A percentile compares a stretch with the other conserved stretches of the same genome.
Evolutionary conservation across 371 early-diverging fungal genomes (phyloP).

Genomic region (Actinomortierella ambigua): DNA sequence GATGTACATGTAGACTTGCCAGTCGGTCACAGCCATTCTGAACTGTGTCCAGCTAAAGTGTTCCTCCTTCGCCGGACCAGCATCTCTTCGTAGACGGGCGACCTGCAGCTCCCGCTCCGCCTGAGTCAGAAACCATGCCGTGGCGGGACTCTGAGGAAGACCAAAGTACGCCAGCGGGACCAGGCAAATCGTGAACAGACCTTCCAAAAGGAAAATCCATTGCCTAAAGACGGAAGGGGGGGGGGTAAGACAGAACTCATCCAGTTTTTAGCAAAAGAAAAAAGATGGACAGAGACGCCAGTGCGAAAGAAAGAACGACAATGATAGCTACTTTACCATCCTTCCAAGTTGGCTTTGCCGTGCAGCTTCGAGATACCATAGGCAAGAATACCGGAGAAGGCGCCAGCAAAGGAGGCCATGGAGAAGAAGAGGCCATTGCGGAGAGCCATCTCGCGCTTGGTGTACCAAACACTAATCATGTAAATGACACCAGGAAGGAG

Average conservation of each 20-base stretch:
- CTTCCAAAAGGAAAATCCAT: conserved; percentile 24
- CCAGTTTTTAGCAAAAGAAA: too few species aligned
- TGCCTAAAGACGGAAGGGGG: conserved; percentile 40
- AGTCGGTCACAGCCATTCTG: conserved; percentile 52
- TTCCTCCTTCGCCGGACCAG: conserved; percentile 54
- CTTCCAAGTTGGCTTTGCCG: conserved; percentile 46
- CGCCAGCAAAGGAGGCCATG: conserved; percentile 75
- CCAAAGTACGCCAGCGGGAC: conserved; percentile 51
- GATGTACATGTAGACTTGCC: conserved; percentile 52
- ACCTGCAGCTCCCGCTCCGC: conserved; percentile 56
- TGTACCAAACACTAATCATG: conserved; percentile 76
- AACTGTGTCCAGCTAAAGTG: conserved; percentile 59
- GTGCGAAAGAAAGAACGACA: too few species aligned
- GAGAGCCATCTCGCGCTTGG: conserved; percentile 68
- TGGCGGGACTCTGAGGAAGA: conserved; percentile 70
- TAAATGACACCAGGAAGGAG: conserved; percentile 80
- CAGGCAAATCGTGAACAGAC: too few species aligned
- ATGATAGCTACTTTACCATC: too few species aligned
- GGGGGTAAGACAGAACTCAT: conserved; percentile 3
- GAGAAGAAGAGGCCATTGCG: conserved; percentile 77
- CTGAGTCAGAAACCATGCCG: conserved; percentile 58
- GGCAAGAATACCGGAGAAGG: conserved; percentile 72
- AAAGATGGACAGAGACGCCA: too few species aligned
- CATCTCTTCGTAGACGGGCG: conserved; percentile 55
- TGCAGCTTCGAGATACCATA: conserved; percentile 68